Evolutionary conservation across 306 rosid genomes (phyloP).

Genomic region (Geum urbanum): DNA sequence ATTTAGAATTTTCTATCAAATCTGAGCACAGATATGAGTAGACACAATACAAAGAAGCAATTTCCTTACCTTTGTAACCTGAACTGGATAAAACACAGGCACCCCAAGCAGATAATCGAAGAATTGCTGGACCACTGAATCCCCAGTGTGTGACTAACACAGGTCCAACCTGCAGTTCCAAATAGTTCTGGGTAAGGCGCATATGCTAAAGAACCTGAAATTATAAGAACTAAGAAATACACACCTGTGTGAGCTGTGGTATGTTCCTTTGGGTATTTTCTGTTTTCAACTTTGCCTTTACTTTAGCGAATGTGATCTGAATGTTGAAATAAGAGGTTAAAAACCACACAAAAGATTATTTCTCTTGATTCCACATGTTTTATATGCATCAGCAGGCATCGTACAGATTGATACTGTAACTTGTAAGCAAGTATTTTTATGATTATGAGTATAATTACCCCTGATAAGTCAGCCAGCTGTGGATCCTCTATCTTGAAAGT

Average conservation of each 20-base stretch:
- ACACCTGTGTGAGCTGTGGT: constrained; percentile 82
- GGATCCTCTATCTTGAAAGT: constrained; percentile 81
- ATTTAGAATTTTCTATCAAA: background rate
- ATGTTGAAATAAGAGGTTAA: constrained; percentile 14
- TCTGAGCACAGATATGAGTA: background rate
- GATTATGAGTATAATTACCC: constrained; percentile 49
- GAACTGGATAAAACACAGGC: constrained; percentile 73
- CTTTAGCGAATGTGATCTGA: constrained; percentile 82
- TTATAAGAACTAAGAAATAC: constrained; percentile 17
- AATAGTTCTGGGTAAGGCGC: constrained; percentile 11
- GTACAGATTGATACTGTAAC: constrained; percentile 14
- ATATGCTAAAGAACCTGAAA: constrained; percentile 19
- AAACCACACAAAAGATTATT: background rate
- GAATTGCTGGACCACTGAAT: constrained; percentile 90
- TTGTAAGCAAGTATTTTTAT: constrained; percentile 7
- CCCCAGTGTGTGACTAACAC: constrained; percentile 96
- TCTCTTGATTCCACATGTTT: background rate
- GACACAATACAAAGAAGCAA: background rate
- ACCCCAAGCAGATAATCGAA: constrained; percentile 93
- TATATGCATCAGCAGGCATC: constrained; percentile 19
- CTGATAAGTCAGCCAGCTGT: constrained; percentile 62
- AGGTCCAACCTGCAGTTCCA: constrained; percentile 65
- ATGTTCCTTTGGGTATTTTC: constrained; percentile 48
- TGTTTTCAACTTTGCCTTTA: constrained; percentile 63
- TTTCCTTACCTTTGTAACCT: constrained; percentile 56